These are phyloP conservation scores for Mimosa bimucronata DNA, from an alignment of 306 rosid genomes.

Conservation along the genomic window DNA sequence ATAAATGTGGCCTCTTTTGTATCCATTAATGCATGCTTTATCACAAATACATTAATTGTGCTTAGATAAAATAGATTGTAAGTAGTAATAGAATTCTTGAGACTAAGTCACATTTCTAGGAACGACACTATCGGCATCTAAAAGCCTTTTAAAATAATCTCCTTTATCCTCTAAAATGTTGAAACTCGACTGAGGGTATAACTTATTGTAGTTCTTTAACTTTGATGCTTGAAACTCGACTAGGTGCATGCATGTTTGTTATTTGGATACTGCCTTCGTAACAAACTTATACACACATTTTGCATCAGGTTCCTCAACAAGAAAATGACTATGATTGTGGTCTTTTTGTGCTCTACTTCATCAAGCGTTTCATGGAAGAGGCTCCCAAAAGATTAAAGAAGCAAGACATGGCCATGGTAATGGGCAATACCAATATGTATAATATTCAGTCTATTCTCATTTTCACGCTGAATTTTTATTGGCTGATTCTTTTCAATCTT, in stretches of 20 bases:
- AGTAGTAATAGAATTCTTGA: not conserved
- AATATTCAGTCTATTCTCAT: not conserved
- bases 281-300: too few relatives aligned
- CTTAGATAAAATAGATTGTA: not conserved
- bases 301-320: slow-evolving; percentile 91
- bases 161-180: too few relatives aligned
- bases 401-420: slow-evolving; percentile 79
- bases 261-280: too few relatives aligned
- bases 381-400: slow-evolving; percentile 76
- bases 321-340: slow-evolving; percentile 94
- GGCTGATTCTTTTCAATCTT: slow-evolving; percentile 29
- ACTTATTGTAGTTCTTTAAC: too few relatives aligned
- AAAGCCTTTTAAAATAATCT: too few relatives aligned
- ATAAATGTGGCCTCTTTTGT: not conserved
- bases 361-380: slow-evolving; percentile 81
- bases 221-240: too few relatives aligned
- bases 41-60: not conserved
- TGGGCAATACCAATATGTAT: not conserved
- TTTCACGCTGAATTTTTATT: slow-evolving; percentile 21
- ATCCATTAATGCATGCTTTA: not conserved
- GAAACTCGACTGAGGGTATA: too few relatives aligned
- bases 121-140: too few relatives aligned
- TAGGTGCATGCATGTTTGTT: too few relatives aligned
- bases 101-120: too few relatives aligned
- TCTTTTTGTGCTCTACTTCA: slow-evolving; percentile 84